Evolutionary conservation across 1,139 yeast genomes (phyloP), one percentile per base, ranked within the genome.

Genomic region (Lodderomyces metapsilosis): DNA sequence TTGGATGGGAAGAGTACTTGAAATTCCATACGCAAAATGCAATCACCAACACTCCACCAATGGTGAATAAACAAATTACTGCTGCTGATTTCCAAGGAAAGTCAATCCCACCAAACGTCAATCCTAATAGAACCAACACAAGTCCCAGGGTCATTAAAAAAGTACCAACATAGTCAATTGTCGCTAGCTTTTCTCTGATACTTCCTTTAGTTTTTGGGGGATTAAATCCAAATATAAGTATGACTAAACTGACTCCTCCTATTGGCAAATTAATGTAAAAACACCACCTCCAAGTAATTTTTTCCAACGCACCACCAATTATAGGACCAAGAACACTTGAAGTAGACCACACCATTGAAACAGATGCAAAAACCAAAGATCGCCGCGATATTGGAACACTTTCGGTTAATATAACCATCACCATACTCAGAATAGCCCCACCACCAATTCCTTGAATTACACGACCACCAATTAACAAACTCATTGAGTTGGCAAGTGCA

Each of bases 281-380:
- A 52, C 88, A 80, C 91, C 91, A 84, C 57, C 92, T 71, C 92
- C 92, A 85, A 13, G 80, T 66, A 2, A 78, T 81, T 40, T 76
- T 68, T 2, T 86, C 71, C 51, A 82, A 76, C 1, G 83, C 82
- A 23, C 89, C 89, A 21, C 89, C 89, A 31, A 83, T 54, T 40
- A 83, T 66, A 0, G 91, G 91, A 1, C 89, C 91, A 31, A 74
- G 54, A 3, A 72, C 82, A 17, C 80, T 68, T 5, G 48, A 39
- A 1, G 80, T 61, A 8, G 81, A 73, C 59, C 79, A 82, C 0
- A 80, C 70, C 18, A 71, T 58, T 11, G 82, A 80, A 40, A 81
- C 60, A 21, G 70, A 53, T 2, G 78, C 72, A 57, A 72, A 71
- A 30, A 76, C 64, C 43, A 78, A 52, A 0, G 87, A 74, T 38